A percentile compares a stretch with the other conserved stretches of the same genome.
Conservation (phyloP, 345 rosid species). For the Punica granatum region DNA sequence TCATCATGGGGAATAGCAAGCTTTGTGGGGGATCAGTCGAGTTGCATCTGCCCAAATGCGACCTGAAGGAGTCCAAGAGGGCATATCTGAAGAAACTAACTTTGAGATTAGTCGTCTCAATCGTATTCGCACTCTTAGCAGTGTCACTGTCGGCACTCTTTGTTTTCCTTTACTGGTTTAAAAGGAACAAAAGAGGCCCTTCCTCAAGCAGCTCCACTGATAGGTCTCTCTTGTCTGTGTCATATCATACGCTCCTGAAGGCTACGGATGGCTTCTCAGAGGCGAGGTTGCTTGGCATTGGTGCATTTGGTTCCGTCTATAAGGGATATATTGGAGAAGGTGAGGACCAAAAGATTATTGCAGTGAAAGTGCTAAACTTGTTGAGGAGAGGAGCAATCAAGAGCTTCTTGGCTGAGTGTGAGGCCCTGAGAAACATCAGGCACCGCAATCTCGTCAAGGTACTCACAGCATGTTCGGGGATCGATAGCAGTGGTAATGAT, state of each 20-base stretch:
- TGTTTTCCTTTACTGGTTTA: neutral
- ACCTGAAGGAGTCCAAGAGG: neutral
- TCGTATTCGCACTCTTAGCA: neutral
- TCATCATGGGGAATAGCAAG: conserved; percentile 17
- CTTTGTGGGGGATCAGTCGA: neutral
- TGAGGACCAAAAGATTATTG: neutral
- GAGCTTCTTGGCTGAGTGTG: conserved; percentile 16
- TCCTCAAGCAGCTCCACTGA: neutral
- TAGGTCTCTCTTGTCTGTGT: neutral
- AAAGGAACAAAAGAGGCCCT: neutral
- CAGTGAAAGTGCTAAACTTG: conserved; percentile 2
- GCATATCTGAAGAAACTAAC: conserved; percentile 3
- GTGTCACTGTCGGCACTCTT: neutral
- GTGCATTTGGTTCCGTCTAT: conserved; percentile 2
- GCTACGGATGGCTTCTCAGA: conserved; percentile 1
- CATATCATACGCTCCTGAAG: neutral
- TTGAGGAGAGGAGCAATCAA: neutral
- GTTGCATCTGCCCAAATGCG: conserved; percentile 2
- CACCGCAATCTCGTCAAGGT: conserved; percentile 16
- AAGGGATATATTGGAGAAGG: neutral
- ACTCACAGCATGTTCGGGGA: conserved; percentile 15
- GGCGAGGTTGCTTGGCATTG: neutral
- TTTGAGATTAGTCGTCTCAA: neutral
- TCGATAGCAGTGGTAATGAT: conserved; percentile 9
- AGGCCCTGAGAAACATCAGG: conserved; percentile 13